phyloP scores from a whole-genome alignment of 345 rosid species.

The Citrus sp. region DNA sequence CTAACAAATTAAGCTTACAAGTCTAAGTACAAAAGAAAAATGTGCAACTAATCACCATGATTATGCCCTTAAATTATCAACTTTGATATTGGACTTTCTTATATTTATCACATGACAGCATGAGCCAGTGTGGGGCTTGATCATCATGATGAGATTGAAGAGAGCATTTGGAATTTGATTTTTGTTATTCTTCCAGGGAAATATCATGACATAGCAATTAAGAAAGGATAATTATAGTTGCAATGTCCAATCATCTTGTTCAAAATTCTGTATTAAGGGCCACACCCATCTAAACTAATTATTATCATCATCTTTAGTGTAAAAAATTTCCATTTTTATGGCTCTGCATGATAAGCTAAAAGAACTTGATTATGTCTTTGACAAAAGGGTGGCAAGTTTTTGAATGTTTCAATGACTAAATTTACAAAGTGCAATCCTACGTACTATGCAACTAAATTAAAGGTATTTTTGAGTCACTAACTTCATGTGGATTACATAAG shows the following conservation, averaged over 20 bases:
- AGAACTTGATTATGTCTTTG: constrained; percentile 22
- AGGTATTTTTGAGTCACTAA: neutral
- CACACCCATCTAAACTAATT: neutral
- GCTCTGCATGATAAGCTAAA: neutral
- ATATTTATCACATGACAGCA: constrained; percentile 19
- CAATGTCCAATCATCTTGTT: neutral
- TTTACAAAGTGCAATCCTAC: constrained; percentile 15
- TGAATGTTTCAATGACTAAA: neutral
- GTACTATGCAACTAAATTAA: constrained; percentile 2
- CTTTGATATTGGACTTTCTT: constrained; percentile 19
- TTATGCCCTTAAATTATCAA: constrained; percentile 4
- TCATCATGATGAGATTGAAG: neutral
- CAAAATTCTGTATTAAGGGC: neutral
- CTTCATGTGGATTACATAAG: constrained; percentile 12
- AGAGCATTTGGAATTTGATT: neutral
- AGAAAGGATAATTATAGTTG: neutral
- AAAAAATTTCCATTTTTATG: neutral
- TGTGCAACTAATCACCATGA: constrained; percentile 6
- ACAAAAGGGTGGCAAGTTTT: constrained; percentile 1
- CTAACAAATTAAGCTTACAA: neutral
- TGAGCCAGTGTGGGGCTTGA: constrained; percentile 8
- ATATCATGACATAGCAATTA: neutral
- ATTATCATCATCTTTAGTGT: neutral
- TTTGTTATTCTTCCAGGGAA: neutral
- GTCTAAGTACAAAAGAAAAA: neutral